Percentiles rank a stretch among this genome's conserved stretches.
Conservation (phyloP, 139 green algal species). For the Astrephomene gubernaculifera region DNA sequence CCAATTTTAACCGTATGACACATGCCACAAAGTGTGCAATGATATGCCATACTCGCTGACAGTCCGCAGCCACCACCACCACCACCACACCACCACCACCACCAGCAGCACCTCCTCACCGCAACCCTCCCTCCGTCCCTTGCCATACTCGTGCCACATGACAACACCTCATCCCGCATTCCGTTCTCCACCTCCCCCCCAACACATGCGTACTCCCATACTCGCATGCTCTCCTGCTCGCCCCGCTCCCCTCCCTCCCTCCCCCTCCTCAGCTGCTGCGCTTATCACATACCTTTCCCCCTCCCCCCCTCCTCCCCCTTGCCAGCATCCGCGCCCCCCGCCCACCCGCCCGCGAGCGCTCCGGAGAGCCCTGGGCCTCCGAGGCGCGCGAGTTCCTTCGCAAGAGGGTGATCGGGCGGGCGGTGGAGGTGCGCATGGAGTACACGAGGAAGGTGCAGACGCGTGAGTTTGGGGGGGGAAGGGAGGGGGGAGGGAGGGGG, state of each 20-base stretch:
- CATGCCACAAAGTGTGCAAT: constrained; percentile 21
- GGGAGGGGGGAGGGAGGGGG: neutral
- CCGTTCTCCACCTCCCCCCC: no score
- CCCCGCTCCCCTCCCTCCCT: neutral
- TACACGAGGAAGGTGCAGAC: constrained; percentile 90
- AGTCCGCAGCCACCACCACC: neutral
- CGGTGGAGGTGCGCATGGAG: constrained; percentile 92
- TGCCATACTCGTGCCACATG: no score
- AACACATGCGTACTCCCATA: no score
- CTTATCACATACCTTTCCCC: no score
- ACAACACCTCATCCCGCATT: no score
- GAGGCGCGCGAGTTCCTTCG: constrained; percentile 95
- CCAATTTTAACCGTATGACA: constrained; percentile 48
- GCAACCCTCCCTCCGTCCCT: no score
- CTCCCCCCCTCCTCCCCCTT: neutral
- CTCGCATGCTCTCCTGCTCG: neutral
- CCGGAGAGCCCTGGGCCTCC: constrained; percentile 80
- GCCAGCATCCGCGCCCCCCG: constrained; percentile 86
- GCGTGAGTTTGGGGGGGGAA: constrained; percentile 12
- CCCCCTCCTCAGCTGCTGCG: no score
- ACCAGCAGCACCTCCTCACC: no score
- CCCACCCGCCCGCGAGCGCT: constrained; percentile 72
- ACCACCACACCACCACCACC: neutral
- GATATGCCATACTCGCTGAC: constrained; percentile 50
- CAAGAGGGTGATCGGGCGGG: constrained; percentile 72